phyloP scores from a whole-genome alignment of 2,329 filamentous ascomycete genomes.

The Dactylellina haptotyla region DNA sequence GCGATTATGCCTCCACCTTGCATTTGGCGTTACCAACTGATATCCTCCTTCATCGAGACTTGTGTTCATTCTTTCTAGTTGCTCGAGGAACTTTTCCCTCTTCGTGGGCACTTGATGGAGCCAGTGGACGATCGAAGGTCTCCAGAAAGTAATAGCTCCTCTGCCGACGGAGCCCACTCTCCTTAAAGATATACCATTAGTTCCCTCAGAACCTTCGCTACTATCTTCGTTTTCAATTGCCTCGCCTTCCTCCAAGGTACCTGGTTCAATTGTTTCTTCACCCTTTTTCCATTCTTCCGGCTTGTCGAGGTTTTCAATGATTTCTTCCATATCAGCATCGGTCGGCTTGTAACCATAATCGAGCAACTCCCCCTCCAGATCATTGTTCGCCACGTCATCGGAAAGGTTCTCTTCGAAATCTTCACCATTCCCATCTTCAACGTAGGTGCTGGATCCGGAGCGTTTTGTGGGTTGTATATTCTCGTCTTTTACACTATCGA shows the following conservation, averaged over 20 bases:
- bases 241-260: background rate
- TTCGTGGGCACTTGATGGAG: background rate
- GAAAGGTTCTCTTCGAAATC: slow-evolving; percentile 3
- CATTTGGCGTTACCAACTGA: slow-evolving; percentile 12
- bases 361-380: background rate
- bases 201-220: too few relatives aligned
- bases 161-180: background rate
- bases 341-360: slow-evolving; percentile 12
- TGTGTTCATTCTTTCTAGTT: slow-evolving; percentile 32
- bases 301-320: background rate
- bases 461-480: background rate
- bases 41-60: slow-evolving; percentile 11
- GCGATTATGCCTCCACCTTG: slow-evolving; percentile 9
- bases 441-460: background rate
- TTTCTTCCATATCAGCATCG: background rate
- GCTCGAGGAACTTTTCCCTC: background rate
- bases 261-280: background rate
- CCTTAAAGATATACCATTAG: too few relatives aligned
- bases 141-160: background rate
- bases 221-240: background rate
- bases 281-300: background rate
- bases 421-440: background rate
- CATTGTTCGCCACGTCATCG: too few relatives aligned
- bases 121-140: background rate
- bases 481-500: background rate